A percentile compares a stretch with the other conserved stretches of the same genome.
These are phyloP conservation scores for Fulvia fulva DNA, from an alignment of 2,329 filamentous ascomycete genomes.

Conservation along the genomic window DNA sequence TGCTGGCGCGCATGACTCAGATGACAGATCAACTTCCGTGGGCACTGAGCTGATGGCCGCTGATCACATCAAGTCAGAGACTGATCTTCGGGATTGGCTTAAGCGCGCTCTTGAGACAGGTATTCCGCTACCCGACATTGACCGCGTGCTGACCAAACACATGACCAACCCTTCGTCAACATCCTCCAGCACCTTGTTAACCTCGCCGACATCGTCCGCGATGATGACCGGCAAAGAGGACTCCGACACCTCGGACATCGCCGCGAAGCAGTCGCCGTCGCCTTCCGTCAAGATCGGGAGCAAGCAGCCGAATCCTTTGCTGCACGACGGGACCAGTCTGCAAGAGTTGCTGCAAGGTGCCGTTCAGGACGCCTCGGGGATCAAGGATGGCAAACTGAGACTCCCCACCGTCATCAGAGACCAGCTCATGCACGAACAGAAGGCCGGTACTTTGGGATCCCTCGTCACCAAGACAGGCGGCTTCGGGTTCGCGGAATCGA, in stretches of 20 bases:
- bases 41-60: not conserved
- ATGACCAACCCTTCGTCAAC: not conserved
- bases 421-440: not conserved
- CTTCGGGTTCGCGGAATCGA: not conserved
- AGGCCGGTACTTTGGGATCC: not conserved
- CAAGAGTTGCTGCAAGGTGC: not conserved
- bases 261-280: too few relatives aligned
- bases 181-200: too few relatives aligned
- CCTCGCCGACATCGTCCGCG: too few relatives aligned
- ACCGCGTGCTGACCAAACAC: not conserved
- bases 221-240: too few relatives aligned
- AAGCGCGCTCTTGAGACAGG: not conserved
- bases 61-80: not conserved
- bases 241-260: too few relatives aligned
- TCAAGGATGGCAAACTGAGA: not conserved
- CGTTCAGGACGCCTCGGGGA: not conserved
- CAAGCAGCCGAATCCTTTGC: too few relatives aligned
- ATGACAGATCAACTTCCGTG: not conserved
- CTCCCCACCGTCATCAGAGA: not conserved
- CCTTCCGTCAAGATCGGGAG: too few relatives aligned
- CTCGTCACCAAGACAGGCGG: not conserved
- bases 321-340: too few relatives aligned
- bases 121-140: not conserved
- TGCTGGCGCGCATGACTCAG: not conserved
- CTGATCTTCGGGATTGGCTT: not conserved